Conservation (phyloP, 2,329 filamentous ascomycete species). For the Sphaerostilbella broomeana region DNA sequence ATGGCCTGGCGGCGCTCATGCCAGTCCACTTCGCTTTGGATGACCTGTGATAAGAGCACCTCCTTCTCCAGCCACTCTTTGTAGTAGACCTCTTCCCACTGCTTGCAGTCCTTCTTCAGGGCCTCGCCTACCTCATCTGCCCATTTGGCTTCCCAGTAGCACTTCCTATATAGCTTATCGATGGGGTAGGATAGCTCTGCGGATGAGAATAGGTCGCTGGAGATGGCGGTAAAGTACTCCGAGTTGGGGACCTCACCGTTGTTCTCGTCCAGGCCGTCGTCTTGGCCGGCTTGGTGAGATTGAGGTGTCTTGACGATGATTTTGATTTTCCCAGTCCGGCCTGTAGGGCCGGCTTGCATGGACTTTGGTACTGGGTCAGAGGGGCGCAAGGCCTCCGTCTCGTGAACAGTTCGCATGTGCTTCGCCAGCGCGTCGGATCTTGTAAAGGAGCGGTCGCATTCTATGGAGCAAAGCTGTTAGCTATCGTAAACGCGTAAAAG, state of each 20-base stretch:
- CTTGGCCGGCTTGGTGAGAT: conserved; percentile 50
- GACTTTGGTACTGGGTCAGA: conserved; percentile 68
- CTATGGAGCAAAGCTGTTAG: conserved; percentile 39
- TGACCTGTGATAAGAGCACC: conserved; percentile 65
- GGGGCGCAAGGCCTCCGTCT: conserved; percentile 86
- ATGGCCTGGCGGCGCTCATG: conserved; percentile 52
- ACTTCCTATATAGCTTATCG: conserved; percentile 59
- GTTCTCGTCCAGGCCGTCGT: conserved; percentile 48
- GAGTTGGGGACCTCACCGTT: conserved; percentile 49
- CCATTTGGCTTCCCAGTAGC: conserved; percentile 66
- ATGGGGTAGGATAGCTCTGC: conserved; percentile 57
- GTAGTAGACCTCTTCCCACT: conserved; percentile 59
- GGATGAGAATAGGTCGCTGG: conserved; percentile 54
- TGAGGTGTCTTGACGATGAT: conserved; percentile 58
- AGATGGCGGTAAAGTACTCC: conserved; percentile 51
- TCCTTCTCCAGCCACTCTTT: conserved; percentile 77
- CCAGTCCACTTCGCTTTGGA: conserved; percentile 60
- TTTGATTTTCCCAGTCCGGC: conserved; percentile 50
- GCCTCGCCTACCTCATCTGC: conserved; percentile 59
- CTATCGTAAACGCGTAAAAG: neutral
- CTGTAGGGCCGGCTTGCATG: conserved; percentile 43
- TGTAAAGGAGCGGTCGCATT: conserved; percentile 96
- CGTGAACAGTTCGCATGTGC: conserved; percentile 97
- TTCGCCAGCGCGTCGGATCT: conserved; percentile 93
- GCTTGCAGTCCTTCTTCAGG: conserved; percentile 58